Conservation (phyloP, 164 flowering plant genomes). For the Magnolia officinalis region DNA sequence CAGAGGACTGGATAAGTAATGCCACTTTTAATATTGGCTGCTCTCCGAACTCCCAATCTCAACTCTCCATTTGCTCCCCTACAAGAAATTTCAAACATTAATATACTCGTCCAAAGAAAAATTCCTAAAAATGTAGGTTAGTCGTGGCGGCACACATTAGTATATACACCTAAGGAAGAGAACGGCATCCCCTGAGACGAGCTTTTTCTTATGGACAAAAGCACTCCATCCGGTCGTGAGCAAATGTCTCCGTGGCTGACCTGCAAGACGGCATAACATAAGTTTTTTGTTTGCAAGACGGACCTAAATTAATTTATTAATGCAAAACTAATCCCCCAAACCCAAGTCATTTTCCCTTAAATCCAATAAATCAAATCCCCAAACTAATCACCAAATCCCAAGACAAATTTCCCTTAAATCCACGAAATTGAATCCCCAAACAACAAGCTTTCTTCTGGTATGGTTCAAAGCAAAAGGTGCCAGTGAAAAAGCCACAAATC, state of each 20-base stretch:
- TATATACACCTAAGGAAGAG: constrained; percentile 76
- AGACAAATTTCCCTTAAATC: background rate
- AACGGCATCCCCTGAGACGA: constrained; percentile 95
- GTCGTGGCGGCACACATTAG: background rate
- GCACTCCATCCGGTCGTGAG: constrained; percentile 99
- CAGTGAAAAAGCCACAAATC: too few species aligned
- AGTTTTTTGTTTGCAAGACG: background rate
- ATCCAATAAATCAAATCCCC: background rate
- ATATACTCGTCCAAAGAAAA: background rate
- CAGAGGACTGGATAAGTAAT: constrained; percentile 25
- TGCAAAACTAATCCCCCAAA: background rate
- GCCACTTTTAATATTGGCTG: constrained; percentile 51
- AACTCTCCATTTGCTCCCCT: constrained; percentile 92
- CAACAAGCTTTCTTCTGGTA: background rate
- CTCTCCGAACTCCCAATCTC: constrained; percentile 86
- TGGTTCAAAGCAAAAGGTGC: too few species aligned
- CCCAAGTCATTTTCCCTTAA: background rate
- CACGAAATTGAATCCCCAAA: background rate
- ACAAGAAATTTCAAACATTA: background rate
- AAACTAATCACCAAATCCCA: background rate
- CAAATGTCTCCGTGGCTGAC: constrained; percentile 96
- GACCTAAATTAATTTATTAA: background rate
- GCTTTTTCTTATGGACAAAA: constrained; percentile 92
- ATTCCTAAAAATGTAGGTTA: background rate
- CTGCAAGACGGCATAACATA: constrained; percentile 32